Evolutionary conservation across 2,329 filamentous ascomycete genomes (phyloP).

Genomic region (Acrocalymma vagum): DNA sequence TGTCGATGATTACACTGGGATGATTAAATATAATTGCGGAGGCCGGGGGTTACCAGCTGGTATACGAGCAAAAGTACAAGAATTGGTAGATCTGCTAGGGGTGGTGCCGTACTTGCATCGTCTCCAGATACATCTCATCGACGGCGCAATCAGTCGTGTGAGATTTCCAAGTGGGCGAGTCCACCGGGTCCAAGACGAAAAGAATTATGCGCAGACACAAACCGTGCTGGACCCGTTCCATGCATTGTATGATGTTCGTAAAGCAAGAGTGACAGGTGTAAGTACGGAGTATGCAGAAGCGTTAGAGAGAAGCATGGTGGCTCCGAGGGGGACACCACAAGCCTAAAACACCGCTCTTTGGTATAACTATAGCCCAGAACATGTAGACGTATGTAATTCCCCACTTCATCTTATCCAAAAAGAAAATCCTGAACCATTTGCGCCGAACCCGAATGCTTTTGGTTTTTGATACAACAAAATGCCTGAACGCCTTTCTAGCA

Average conservation of each 20-base stretch:
- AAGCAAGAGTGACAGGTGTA: conserved; percentile 49
- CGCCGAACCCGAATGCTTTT: conserved; percentile 2
- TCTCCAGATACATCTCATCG: conserved; percentile 42
- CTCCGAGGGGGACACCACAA: conserved; percentile 22
- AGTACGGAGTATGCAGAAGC: conserved; percentile 45
- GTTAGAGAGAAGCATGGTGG: conserved; percentile 44
- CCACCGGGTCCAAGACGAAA: conserved; percentile 44
- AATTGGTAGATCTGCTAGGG: conserved; percentile 49
- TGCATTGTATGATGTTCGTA: conserved; percentile 44
- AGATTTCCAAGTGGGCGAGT: conserved; percentile 39
- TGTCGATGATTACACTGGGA: conserved; percentile 59
- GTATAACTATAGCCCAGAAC: no score
- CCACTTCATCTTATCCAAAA: no score
- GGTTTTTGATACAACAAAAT: no score
- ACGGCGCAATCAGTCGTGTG: conserved; percentile 35
- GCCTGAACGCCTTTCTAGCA: no score
- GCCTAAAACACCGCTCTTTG: conserved; percentile 28
- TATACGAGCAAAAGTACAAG: conserved; percentile 49
- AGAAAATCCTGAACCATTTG: no score
- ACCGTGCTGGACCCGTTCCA: conserved; percentile 54
- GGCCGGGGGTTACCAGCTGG: conserved; percentile 55
- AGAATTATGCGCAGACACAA: conserved; percentile 47
- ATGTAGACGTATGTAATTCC: no score
- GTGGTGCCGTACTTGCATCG: conserved; percentile 29
- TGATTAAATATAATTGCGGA: conserved; percentile 61